phyloP scores from a whole-genome alignment of 345 rosid species.

The Physaria fendleri region DNA sequence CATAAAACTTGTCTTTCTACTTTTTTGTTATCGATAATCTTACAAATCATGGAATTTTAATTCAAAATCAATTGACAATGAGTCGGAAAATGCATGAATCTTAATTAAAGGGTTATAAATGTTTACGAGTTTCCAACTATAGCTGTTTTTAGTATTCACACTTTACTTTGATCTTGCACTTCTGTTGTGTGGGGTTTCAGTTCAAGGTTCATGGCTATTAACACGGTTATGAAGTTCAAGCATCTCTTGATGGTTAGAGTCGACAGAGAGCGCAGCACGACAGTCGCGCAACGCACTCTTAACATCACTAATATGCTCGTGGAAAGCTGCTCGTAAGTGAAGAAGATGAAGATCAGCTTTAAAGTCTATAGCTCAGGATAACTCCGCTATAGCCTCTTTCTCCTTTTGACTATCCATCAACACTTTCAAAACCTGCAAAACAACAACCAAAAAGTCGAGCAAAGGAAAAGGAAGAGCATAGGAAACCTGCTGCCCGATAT shows the following conservation, averaged over 20 bases:
- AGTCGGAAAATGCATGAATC: no score
- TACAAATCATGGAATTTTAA: no score
- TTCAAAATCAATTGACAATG: no score
- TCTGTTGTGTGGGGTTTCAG: neutral
- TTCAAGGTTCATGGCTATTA: slow-evolving; percentile 83
- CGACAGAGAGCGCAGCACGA: slow-evolving; percentile 92
- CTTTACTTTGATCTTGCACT: slow-evolving; percentile 12
- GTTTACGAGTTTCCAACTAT: slow-evolving; percentile 17
- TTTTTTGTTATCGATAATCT: no score
- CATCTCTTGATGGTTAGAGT: slow-evolving; percentile 92
- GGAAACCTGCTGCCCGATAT: slow-evolving; percentile 91
- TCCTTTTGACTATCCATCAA: slow-evolving; percentile 87
- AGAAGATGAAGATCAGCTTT: slow-evolving; percentile 94
- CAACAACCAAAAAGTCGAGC: neutral
- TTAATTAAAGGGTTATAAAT: neutral
- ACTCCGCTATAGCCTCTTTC: slow-evolving; percentile 82
- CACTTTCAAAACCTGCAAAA: slow-evolving; percentile 39
- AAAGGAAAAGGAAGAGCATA: neutral
- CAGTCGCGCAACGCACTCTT: slow-evolving; percentile 71
- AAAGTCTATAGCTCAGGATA: slow-evolving; percentile 78
- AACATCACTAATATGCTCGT: slow-evolving; percentile 72
- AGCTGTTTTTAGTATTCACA: slow-evolving; percentile 10
- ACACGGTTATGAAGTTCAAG: slow-evolving; percentile 86
- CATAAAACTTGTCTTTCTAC: neutral
- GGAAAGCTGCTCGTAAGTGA: slow-evolving; percentile 89